Percentiles rank a stretch among this genome's conserved stretches.
These are phyloP conservation scores for Papiliotrema terrestris DNA, from an alignment of 1,284 basidiomycete species.

Conservation along the genomic window DNA sequence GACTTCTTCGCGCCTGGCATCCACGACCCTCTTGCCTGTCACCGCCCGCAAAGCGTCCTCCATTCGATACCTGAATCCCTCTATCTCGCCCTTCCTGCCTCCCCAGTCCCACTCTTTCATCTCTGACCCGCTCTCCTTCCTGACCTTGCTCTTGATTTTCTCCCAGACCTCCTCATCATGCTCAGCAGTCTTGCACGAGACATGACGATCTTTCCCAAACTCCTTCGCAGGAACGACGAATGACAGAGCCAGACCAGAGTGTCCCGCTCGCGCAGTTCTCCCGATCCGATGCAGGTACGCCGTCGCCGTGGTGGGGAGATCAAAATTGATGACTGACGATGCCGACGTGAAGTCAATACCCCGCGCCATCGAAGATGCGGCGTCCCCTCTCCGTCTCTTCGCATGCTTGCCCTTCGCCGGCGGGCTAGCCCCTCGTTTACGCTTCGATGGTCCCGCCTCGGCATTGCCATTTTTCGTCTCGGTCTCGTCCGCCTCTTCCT, in stretches of 20 bases:
- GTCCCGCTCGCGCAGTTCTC: conserved; percentile 90
- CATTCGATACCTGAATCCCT: conserved; percentile 98
- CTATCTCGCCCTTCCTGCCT: conserved; percentile 74
- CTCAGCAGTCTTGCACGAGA: conserved; percentile 59
- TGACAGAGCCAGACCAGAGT: conserved; percentile 86
- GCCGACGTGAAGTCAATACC: conserved; percentile 98
- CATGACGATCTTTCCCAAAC: conserved; percentile 68
- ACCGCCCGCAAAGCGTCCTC: conserved; percentile 89
- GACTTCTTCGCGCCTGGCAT: conserved; percentile 91
- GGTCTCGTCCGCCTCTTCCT: conserved; percentile 21
- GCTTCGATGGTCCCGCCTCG: conserved; percentile 40
- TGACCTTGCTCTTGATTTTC: conserved; percentile 67
- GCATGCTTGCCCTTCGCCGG: conserved; percentile 34
- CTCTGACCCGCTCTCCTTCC: conserved; percentile 64
- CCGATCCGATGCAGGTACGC: conserved; percentile 96
- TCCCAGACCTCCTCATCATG: conserved; percentile 74
- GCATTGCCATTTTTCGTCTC: conserved; percentile 32
- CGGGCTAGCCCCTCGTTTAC: conserved; percentile 43
- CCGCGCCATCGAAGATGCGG: conserved; percentile 90
- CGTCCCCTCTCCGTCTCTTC: conserved; percentile 53
- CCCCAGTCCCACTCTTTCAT: conserved; percentile 93
- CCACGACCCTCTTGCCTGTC: conserved; percentile 78
- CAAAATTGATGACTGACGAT: conserved; percentile 97
- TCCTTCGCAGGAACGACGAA: conserved; percentile 75
- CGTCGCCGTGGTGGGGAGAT: conserved; percentile 82